A percentile compares a stretch with the other conserved stretches of the same genome.
Conservation (phyloP, 1,139 yeast genomes). For the Zygosaccharomyces sapae region DNA sequence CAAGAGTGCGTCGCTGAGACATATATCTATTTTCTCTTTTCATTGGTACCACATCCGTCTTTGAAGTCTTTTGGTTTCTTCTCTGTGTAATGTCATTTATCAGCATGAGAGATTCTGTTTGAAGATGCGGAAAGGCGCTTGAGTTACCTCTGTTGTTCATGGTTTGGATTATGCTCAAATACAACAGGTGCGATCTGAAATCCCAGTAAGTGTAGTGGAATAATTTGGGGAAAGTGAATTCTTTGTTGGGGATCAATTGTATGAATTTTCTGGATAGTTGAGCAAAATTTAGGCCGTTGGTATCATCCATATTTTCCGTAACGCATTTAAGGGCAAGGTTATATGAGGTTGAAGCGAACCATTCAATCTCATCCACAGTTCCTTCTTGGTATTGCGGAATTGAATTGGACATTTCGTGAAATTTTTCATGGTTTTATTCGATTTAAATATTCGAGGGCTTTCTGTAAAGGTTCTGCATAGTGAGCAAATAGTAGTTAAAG, state of each 20-base stretch:
- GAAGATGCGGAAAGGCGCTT: slow-evolving; percentile 4
- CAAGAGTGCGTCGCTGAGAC: slow-evolving; percentile 11
- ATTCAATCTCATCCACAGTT: slow-evolving; percentile 28
- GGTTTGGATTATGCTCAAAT: slow-evolving; percentile 5
- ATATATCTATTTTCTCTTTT: slow-evolving; percentile 7
- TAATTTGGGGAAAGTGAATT: slow-evolving; percentile 19
- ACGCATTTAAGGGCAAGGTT: slow-evolving; percentile 23
- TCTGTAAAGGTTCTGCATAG: slow-evolving; percentile 15
- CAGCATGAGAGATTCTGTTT: slow-evolving; percentile 4
- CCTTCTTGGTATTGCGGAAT: slow-evolving; percentile 7
- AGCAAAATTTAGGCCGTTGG: slow-evolving; percentile 8
- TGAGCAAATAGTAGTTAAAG: slow-evolving; percentile 11
- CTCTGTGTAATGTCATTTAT: slow-evolving; percentile 2
- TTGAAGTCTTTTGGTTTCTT: slow-evolving; percentile 4
- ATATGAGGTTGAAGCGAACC: slow-evolving; percentile 30
- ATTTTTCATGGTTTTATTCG: slow-evolving; percentile 8
- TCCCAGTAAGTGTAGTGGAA: slow-evolving; percentile 25
- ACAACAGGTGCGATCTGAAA: slow-evolving; percentile 14
- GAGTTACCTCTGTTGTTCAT: background rate
- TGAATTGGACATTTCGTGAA: slow-evolving; percentile 3
- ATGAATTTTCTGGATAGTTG: slow-evolving; percentile 15
- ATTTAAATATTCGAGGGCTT: slow-evolving; percentile 15
- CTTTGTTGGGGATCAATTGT: slow-evolving; percentile 20
- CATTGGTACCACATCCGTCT: slow-evolving; percentile 1
- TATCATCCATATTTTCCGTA: slow-evolving; percentile 4